Evolutionary conservation across 2,329 filamentous ascomycete genomes (phyloP), one percentile per base, ranked within the genome.

Genomic region (Nothopassalora personata): DNA sequence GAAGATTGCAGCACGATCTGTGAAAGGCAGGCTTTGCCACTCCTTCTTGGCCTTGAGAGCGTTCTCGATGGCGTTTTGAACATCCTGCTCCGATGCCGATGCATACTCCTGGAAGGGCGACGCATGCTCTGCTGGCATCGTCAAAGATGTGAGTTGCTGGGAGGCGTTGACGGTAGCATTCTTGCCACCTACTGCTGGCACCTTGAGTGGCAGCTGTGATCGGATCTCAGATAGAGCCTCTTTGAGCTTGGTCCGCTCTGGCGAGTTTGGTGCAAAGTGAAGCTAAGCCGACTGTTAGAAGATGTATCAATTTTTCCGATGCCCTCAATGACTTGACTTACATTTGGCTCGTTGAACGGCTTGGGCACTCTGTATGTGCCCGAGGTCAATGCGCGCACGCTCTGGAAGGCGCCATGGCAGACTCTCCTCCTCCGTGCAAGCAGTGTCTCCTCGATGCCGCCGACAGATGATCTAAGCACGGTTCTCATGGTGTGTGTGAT

Each of bases 1-100:
- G 79, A 97, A 97, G 72, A 97, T 83, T 60, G 91, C 89, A 15
- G 93, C 92, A 58, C 93, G 86, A 77, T 97, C 92, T 48, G 89
- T 85, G 72, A 97, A 97, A 10, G 93, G 90, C n/a, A 94, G 81
- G 2, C 83, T 80, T 71, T 92, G 91, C 93, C 93, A 97, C 33
- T 85, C 83, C 55, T 86, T 81, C 78, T 94, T 93, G 50, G 91
- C 91, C n/a, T 83, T 85, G 43, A 97, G 83, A 28, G 93, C 92
- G 50, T 89, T 83, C 30, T 90, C 84, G 68, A 97, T 96, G 54
- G 93, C 91, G 45, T 80, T 80, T 62, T 84, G 81, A 64, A 97
- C 88, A 70, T 97, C 86, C 63, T 83, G 79, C 27, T 86, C 78
- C 49, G 85, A 87, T 60, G 92, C 92, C 64, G 90, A 88, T 66